Evolutionary conservation across 257 asterid genomes (phyloP).

Genomic region (Solanum ahanhuiri): DNA sequence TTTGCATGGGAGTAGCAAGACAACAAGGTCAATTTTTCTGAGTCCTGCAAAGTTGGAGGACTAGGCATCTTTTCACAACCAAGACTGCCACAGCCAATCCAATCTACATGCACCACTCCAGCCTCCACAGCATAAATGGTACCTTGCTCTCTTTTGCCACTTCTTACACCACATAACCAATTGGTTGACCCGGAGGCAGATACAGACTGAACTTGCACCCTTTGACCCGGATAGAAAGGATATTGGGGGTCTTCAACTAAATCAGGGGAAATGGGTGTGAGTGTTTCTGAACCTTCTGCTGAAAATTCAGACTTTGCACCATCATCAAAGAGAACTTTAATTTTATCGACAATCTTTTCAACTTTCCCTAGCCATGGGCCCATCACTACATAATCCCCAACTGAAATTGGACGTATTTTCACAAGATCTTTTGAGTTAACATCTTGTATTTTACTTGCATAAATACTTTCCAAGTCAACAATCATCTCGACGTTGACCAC

Average conservation of each 20-base stretch:
- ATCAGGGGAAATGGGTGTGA: slow-evolving; percentile 49
- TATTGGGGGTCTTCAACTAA: slow-evolving; percentile 61
- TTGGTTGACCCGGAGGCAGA: slow-evolving; percentile 28
- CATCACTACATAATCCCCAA: slow-evolving; percentile 51
- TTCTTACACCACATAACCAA: slow-evolving; percentile 64
- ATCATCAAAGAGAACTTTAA: slow-evolving; percentile 56
- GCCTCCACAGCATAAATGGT: slow-evolving; percentile 62
- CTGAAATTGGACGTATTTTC: slow-evolving; percentile 48
- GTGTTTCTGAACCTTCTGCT: slow-evolving; percentile 39
- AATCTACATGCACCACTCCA: slow-evolving; percentile 51
- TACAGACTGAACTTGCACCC: slow-evolving; percentile 44
- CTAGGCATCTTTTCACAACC: slow-evolving; percentile 26
- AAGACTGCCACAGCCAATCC: slow-evolving; percentile 55
- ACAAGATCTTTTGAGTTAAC: slow-evolving; percentile 35
- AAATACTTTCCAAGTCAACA: slow-evolving; percentile 61
- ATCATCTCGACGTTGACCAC: slow-evolving; percentile 48
- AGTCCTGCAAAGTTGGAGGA: slow-evolving; percentile 44
- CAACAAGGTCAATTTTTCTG: slow-evolving; percentile 43
- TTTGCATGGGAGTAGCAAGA: slow-evolving; percentile 44
- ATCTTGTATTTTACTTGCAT: slow-evolving; percentile 40
- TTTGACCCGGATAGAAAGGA: slow-evolving; percentile 82
- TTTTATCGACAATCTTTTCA: slow-evolving; percentile 46
- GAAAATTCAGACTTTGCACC: slow-evolving; percentile 45
- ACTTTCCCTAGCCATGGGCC: slow-evolving; percentile 90
- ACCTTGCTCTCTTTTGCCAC: slow-evolving; percentile 36